phyloP scores from a whole-genome alignment of 805 yeast genomes.

The Blastobotrys peoriensis region DNA sequence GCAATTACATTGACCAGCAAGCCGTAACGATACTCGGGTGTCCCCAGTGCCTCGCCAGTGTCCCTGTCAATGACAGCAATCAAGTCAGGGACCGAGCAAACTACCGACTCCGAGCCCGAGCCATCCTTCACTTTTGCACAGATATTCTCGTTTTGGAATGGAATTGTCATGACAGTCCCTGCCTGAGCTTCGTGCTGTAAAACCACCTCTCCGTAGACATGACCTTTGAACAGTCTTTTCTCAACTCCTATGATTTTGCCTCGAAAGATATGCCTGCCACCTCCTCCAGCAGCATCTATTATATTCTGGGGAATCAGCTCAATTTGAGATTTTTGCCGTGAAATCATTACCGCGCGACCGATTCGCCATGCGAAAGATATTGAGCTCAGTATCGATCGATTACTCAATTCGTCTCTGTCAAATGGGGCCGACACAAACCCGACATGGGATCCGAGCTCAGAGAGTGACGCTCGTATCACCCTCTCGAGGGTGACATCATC shows the following conservation, averaged over 20 bases:
- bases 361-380: constrained; percentile 43
- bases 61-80: constrained; percentile 39
- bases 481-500: constrained; percentile 34
- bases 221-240: constrained; percentile 37
- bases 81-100: constrained; percentile 43
- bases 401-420: constrained; percentile 27
- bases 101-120: constrained; percentile 24
- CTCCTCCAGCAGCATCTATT: constrained; percentile 35
- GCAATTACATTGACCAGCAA: constrained; percentile 39
- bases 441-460: constrained; percentile 40
- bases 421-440: constrained; percentile 35
- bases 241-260: constrained; percentile 43
- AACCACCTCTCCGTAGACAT: constrained; percentile 40
- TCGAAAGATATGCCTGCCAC: constrained; percentile 33
- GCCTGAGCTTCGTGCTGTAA: constrained; percentile 23
- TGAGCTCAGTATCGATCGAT: constrained; percentile 31
- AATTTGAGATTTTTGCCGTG: constrained; percentile 35
- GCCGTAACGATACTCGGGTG: constrained; percentile 45
- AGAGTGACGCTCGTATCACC: constrained; percentile 36
- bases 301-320: constrained; percentile 33
- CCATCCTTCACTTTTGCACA: constrained; percentile 24
- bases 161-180: constrained; percentile 28
- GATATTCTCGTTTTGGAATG: constrained; percentile 46
- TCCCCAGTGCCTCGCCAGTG: constrained; percentile 43
- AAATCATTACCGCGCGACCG: constrained; percentile 39